Evolutionary conservation across 2,329 filamentous ascomycete species (phyloP).

Genomic region (Raffaelea deltoideospora): DNA sequence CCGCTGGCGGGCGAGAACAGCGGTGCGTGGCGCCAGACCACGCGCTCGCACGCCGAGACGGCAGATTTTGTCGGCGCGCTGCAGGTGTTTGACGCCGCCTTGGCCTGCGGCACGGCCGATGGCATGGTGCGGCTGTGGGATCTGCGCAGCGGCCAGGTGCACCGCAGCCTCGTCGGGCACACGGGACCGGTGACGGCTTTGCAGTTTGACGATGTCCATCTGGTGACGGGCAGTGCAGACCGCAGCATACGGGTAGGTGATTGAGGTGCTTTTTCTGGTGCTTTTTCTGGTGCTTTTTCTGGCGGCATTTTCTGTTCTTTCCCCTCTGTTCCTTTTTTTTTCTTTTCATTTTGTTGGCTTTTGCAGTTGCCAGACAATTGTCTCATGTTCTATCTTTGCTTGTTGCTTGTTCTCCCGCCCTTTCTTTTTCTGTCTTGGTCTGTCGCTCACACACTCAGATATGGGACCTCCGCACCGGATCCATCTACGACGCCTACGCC

Average conservation of each 20-base stretch:
- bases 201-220: slow-evolving; percentile 89
- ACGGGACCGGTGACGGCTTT: slow-evolving; percentile 87
- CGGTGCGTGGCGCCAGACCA: slow-evolving; percentile 60
- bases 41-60: slow-evolving; percentile 55
- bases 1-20: slow-evolving; percentile 25
- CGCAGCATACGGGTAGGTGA: slow-evolving; percentile 81
- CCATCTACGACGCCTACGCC: slow-evolving; percentile 89
- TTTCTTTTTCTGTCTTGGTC: background rate
- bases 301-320: background rate
- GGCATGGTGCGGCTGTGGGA: slow-evolving; percentile 97
- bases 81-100: slow-evolving; percentile 88
- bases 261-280: too few species aligned
- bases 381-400: too few species aligned
- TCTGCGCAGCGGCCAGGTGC: slow-evolving; percentile 90
- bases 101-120: slow-evolving; percentile 92
- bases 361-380: too few species aligned
- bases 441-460: slow-evolving; percentile 42
- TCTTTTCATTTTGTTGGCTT: too few species aligned
- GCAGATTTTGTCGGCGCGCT: slow-evolving; percentile 90
- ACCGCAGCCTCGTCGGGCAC: slow-evolving; percentile 86
- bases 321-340: too few species aligned
- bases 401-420: background rate
- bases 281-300: background rate
- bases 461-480: slow-evolving; percentile 93
- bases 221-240: slow-evolving; percentile 86